Evolutionary conservation across 2,329 filamentous ascomycete species (phyloP), one percentile per base, ranked within the genome.

Genomic region (Ilyonectria mors-panacis): DNA sequence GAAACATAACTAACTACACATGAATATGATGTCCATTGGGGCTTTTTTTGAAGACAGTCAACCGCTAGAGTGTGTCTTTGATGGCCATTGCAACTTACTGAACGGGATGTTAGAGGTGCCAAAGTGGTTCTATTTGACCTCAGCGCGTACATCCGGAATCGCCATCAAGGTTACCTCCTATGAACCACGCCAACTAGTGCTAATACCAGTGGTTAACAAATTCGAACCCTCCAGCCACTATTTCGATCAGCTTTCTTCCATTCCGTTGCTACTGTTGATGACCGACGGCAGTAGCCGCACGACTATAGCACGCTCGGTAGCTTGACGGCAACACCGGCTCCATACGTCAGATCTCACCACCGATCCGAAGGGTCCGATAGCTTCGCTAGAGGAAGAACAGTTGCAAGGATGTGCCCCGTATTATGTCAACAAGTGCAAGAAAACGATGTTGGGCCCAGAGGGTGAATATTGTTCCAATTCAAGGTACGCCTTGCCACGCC

Each of bases 1-100:
- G 59, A 42, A 28, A 64, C 48, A 45, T 48, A 65, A 53, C 45
- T 28, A 30, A 64, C 17, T 51, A 26, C 23, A 35, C 55, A 61
- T 65, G 51, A 56, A 53, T 59, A 45, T 39, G 39, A 53, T 42
- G 23, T 47, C 19, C 10, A 8, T 51, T 19, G 12, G 55, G 21
- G 37, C 37, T 30, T 53, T 30, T 53, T 39, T 37, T 21, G 21
- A 53, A 37, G 10, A 53, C 21, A 23, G 8, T 12, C n/a, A 23
- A 35, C 10, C 17, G n/a, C 10, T 15, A 7, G 10, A 15, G 50
- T 12, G 19, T 21, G 13, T 51, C 8, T 28, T 37, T 35, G 50
- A 21, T 21, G n/a, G 3, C 2, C 2, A 6, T 15, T 53, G 10
- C n/a, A 10, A 50, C 26, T n/a, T 30, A 9, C 3, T 30, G 19